Base-by-base conservation (phyloP, 441 rosid species). In the Adansonia madagascariensis region DNA sequence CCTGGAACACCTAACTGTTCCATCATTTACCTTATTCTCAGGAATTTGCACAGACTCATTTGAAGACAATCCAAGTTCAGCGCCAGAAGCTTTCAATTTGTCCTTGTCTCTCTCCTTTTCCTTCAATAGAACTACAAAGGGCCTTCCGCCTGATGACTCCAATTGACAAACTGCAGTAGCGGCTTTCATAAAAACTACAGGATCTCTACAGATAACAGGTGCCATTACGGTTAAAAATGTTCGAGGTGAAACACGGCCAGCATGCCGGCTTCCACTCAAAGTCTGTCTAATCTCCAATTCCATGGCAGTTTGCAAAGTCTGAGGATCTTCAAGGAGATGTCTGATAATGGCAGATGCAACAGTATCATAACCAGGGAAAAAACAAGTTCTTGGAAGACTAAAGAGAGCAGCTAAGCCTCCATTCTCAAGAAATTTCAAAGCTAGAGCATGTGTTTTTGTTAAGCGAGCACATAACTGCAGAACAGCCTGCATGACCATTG, bases 261-360 rank as follows among this genome's bases (percentile, higher is more conserved):
- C 87, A 79, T 90, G 92, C 82, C 97, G 80, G 81, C 85, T 89
- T 73, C 91, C 92, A 88, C 88, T 88, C 82, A 96, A 85, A 76
- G 89, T 86, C 88, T 94, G 98, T 24, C 91, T 85, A 80, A 96
- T 94, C 86, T 96, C 99, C 88, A 91, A 85, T 81, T 96, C 99
- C 98, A 94, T 94, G 9, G 99, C 98, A 69, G 88, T 86, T 89
- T 96, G 99, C 83, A 96, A 88, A 47, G 97, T 96, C 82, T 90
- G 99, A 75, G 99, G 96, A 84, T 96, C 99, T 86, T 96, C 99
- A 78, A 96, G 90, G 65, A 96, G 95, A 90, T 96, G 99, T 9
- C 97, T 85, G 20, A 94, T 86, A 64, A 96, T 94, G 68, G 90
- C 88, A 85, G 97, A 91, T 78, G 93, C 94, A 85, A 94, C 97